Evolutionary conservation across 2,329 filamentous ascomycete genomes (phyloP), one percentile per base, ranked within the genome.

Genomic region (Fusarium mexicanum): DNA sequence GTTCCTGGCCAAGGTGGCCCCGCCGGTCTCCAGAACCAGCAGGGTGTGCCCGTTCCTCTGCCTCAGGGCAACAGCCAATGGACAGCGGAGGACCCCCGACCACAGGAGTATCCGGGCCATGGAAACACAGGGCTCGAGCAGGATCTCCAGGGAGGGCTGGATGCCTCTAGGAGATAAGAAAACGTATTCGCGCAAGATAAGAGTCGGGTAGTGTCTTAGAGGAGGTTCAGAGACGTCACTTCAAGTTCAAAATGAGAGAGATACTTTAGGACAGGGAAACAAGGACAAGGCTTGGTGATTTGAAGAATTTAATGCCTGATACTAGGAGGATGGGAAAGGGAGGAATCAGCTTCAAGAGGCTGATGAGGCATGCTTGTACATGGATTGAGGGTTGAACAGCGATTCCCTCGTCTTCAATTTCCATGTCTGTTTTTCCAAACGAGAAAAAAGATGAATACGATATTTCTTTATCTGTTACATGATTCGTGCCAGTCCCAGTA

Each of bases 81-180:
- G 89, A 89, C 83, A 12, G 85, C 87, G 22, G 88, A 91, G 75
- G 89, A 91, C 61, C 89, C 89, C 13, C 82, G 89, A 46, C 89
- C 89, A 11, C 88, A 91, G 78, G 89, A 91, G 79, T 90, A 90
- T 75, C 80, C 84, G 37, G 80, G 83, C 53, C 85, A 86, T 41
- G 81, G 83, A 50, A 84, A 84, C 47, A 86, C 86, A 16, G 72
- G 72, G 9, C 83, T 91, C 26, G 90, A 91, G 82, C 88, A 87
- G 35, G 90, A 91, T 69, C 84, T 91, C 46, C 88, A 88, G 37
- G 87, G 86, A 35, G 88, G 81, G 8, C 75, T 83, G 50, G 81
- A 83, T 59, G 79, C 78, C 14, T 73, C 75, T 18, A 77, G 80
- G 69, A 81, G 80, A 75, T 82, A 37, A 76, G 75, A 68, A 79